Conservation (phyloP, 805 yeast genomes). For the Ogataea trehaloabstinens region DNA sequence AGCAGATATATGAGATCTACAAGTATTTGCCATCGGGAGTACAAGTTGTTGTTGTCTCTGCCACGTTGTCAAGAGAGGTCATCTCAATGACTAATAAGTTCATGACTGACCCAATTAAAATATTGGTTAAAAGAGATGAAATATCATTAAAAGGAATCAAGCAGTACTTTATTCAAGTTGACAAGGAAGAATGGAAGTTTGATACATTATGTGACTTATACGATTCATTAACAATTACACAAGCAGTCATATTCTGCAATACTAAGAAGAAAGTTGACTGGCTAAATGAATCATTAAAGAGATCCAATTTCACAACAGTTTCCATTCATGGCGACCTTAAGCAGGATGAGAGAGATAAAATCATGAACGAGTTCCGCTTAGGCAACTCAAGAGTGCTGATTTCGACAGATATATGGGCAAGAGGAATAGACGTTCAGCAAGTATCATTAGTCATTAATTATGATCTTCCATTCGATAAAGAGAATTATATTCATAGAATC, state of each 20-base stretch:
- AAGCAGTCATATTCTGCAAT: conserved; percentile 97
- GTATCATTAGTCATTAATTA: conserved; percentile 92
- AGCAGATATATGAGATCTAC: conserved; percentile 93
- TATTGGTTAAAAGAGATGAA: conserved; percentile 93
- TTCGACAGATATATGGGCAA: conserved; percentile 92
- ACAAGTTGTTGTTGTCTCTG: conserved; percentile 93
- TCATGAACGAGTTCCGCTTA: conserved; percentile 94
- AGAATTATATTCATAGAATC: conserved; percentile 94
- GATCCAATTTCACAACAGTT: conserved; percentile 84
- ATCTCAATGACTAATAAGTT: conserved; percentile 87
- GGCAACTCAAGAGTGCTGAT: conserved; percentile 92
- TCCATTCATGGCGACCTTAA: conserved; percentile 96
- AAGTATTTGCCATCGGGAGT: conserved; percentile 81
- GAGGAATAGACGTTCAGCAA: conserved; percentile 98
- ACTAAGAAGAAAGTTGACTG: conserved; percentile 92
- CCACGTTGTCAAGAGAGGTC: conserved; percentile 92
- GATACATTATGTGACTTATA: conserved; percentile 93
- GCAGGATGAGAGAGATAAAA: conserved; percentile 88
- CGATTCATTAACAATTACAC: conserved; percentile 93
- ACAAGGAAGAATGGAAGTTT: conserved; percentile 90
- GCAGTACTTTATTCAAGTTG: conserved; percentile 88
- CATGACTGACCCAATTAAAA: conserved; percentile 92
- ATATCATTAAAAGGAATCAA: conserved; percentile 93
- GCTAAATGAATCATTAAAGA: conserved; percentile 71
- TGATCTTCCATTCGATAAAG: conserved; percentile 86